A percentile compares a stretch with the other conserved stretches of the same genome.
Conservation (phyloP, 2,329 filamentous ascomycete genomes). For the Paecilomyces dactylethromorphus region DNA sequence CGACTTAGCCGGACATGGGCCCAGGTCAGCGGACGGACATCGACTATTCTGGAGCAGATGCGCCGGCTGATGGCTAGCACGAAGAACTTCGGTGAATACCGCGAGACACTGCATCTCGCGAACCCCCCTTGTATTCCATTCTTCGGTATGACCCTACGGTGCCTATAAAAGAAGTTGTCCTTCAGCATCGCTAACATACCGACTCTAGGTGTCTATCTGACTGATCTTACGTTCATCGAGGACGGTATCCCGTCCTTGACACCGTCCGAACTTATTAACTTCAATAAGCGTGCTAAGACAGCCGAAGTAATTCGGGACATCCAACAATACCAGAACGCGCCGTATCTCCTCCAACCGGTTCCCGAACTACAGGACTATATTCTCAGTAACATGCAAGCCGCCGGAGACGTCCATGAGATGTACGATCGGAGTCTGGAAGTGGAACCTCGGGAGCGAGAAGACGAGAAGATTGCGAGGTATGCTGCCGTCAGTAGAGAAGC, state of each 20-base stretch:
- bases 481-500: slow-evolving; percentile 32
- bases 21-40: slow-evolving; percentile 80
- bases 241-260: slow-evolving; percentile 96
- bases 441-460: slow-evolving; percentile 91
- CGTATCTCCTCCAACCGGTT: slow-evolving; percentile 86
- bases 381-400: slow-evolving; percentile 88
- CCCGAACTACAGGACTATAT: slow-evolving; percentile 95
- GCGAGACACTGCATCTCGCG: slow-evolving; percentile 83
- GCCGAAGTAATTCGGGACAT: slow-evolving; percentile 98
- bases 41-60: slow-evolving; percentile 78
- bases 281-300: slow-evolving; percentile 95
- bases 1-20: slow-evolving; percentile 91
- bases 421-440: slow-evolving; percentile 93
- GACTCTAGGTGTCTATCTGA: slow-evolving; percentile 77
- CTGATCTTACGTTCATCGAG: slow-evolving; percentile 96
- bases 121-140: slow-evolving; percentile 98
- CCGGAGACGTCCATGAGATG: slow-evolving; percentile 97
- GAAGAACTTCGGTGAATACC: slow-evolving; percentile 96
- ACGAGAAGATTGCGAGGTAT: slow-evolving; percentile 99
- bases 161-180: neutral
- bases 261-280: slow-evolving; percentile 95
- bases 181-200: neutral
- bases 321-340: slow-evolving; percentile 96
- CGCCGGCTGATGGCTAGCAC: slow-evolving; percentile 92
- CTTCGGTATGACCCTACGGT: slow-evolving; percentile 61